A percentile compares a stretch with the other conserved stretches of the same genome.
These are phyloP conservation scores for Termitomyces heimii DNA, from an alignment of 768 basidiomycete species.

Conservation along the genomic window DNA sequence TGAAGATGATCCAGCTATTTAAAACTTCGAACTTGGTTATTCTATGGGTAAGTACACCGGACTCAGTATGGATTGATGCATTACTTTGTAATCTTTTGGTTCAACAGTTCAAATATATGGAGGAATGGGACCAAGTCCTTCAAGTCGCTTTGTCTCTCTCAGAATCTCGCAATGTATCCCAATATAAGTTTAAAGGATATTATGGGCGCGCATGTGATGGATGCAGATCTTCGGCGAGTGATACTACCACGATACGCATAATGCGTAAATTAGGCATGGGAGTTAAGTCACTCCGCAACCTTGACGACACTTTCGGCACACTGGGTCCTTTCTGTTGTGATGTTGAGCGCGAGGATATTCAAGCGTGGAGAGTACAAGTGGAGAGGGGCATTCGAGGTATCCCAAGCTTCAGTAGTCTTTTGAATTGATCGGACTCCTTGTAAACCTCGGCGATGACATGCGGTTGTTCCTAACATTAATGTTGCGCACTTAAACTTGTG, in stretches of 20 bases:
- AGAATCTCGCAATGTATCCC: neutral
- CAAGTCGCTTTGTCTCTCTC: neutral
- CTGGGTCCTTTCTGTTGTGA: neutral
- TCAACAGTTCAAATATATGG: neutral
- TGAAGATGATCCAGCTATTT: neutral
- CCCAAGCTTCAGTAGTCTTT: neutral
- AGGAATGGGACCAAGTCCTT: neutral
- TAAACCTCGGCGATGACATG: neutral
- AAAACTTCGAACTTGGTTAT: neutral
- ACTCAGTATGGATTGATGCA: neutral
- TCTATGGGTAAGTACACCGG: neutral
- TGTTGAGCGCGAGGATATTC: neutral
- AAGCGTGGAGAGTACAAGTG: neutral
- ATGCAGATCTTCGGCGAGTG: neutral
- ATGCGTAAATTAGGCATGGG: conserved; percentile 4
- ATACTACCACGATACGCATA: neutral
- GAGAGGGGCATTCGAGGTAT: neutral
- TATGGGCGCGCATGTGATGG: neutral
- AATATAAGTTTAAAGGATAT: accelerated
- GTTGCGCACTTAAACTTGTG: too few relatives aligned
- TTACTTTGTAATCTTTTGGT: neutral
- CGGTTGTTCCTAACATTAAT: neutral
- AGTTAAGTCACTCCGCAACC: neutral
- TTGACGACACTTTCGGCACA: conserved; percentile 1
- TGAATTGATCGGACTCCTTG: neutral